phyloP scores from a whole-genome alignment of 345 rosid species.

The Eucalyptus virginea region DNA sequence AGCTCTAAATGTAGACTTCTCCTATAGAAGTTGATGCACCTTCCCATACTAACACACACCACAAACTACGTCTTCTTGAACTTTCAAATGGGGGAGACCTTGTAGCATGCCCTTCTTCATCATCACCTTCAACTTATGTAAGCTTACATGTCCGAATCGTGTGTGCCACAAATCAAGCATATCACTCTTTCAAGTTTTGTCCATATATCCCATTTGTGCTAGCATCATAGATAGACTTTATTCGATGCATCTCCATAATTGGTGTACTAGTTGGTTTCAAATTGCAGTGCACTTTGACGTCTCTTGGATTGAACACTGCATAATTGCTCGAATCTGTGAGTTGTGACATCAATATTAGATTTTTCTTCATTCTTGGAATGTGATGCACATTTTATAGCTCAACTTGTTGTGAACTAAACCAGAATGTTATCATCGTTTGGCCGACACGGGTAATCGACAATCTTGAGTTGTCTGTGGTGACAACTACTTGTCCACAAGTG shows the following conservation, averaged over 20 bases:
- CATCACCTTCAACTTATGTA: background rate
- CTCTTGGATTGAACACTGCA: background rate
- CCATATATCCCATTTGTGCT: background rate
- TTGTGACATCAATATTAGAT: background rate
- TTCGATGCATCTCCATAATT: background rate
- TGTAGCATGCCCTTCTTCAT: background rate
- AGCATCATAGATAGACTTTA: background rate
- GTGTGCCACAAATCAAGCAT: background rate
- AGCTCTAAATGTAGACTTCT: background rate
- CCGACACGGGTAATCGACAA: fast-evolving
- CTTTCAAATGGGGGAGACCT: background rate
- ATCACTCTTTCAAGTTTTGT: background rate
- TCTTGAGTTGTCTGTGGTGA: background rate
- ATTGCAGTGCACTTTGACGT: background rate
- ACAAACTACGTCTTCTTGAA: background rate
- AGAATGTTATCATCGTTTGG: background rate
- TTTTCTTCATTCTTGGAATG: background rate
- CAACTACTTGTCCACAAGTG: background rate
- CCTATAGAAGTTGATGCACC: background rate
- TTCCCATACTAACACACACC: background rate
- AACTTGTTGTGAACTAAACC: background rate
- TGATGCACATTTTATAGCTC: background rate
- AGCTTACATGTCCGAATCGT: too few species aligned
- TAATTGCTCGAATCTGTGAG: background rate
- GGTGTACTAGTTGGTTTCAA: background rate